Percentiles rank a stretch among this genome's conserved stretches.
These are phyloP conservation scores for Diplogelasinospora grovesii DNA, from an alignment of 495 filamentous ascomycete genomes.

Conservation along the genomic window DNA sequence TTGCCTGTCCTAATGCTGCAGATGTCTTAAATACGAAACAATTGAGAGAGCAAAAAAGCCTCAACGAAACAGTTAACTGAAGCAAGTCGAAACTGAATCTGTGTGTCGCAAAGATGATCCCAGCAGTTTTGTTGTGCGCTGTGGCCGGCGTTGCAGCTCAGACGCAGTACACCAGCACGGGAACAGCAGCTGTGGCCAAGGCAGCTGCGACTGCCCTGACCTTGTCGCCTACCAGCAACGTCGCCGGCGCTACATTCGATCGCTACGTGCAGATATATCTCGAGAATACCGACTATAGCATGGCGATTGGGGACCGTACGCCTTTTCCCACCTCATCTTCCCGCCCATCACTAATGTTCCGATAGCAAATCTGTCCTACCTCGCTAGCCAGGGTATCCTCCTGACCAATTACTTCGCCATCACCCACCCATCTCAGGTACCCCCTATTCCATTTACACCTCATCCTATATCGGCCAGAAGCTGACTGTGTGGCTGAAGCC, in stretches of 20 bases:
- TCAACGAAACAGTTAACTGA: too few relatives aligned
- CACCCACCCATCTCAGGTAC: constrained; percentile 17
- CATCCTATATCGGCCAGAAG: too few relatives aligned
- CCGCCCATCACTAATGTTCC: background rate
- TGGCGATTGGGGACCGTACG: constrained; percentile 14
- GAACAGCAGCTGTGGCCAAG: constrained; percentile 2
- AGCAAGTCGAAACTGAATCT: too few relatives aligned
- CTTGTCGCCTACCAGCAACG: constrained; percentile 51
- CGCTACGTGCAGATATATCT: constrained; percentile 63
- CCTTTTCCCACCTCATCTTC: background rate
- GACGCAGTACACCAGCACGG: constrained; percentile 14
- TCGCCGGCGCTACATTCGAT: constrained; percentile 59
- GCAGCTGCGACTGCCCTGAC: constrained; percentile 13
- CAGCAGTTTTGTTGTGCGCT: too few relatives aligned
- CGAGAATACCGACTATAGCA: constrained; percentile 59
- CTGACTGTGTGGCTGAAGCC: constrained; percentile 51
- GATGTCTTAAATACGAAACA: too few relatives aligned
- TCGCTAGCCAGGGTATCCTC: constrained; percentile 56
- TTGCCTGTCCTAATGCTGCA: too few relatives aligned
- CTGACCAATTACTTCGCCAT: constrained; percentile 56
- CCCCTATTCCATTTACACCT: background rate
- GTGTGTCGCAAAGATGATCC: too few relatives aligned
- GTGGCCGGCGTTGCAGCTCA: constrained; percentile 5
- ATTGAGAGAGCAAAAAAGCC: too few relatives aligned
- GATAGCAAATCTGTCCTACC: constrained; percentile 29